Percentiles rank a stretch among this genome's conserved stretches.
phyloP scores from a whole-genome alignment of 202 grass and related monocot genomes.

The Dendrocalamus latiflorus region DNA sequence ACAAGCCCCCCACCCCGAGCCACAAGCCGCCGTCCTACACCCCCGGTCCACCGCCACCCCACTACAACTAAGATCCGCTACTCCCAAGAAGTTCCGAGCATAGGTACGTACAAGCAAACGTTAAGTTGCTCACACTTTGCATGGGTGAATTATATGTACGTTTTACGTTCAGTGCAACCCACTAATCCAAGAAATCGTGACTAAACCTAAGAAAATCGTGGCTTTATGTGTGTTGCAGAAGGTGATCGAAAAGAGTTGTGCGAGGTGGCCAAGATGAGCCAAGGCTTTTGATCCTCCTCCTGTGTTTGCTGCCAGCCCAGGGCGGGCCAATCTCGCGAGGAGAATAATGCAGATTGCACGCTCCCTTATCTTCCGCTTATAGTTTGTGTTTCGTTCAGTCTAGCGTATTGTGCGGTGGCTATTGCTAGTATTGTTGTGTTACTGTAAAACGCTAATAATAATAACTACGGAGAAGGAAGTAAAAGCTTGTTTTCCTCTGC shows the following conservation, averaged over 20 bases:
- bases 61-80: slow-evolving; percentile 10
- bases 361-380: background rate
- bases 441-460: slow-evolving; percentile 7
- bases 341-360: slow-evolving; percentile 33
- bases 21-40: slow-evolving; percentile 2
- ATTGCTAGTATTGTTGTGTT: slow-evolving; percentile 14
- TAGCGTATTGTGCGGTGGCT: background rate
- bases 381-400: background rate
- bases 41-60: slow-evolving; percentile 29
- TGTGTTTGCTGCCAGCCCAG: background rate
- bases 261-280: background rate
- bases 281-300: background rate
- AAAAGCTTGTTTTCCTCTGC: background rate
- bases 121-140: background rate
- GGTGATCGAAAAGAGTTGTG: slow-evolving; percentile 2
- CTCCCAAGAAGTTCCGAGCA: background rate
- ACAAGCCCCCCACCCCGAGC: background rate
- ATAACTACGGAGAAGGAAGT: slow-evolving; percentile 21
- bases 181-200: background rate
- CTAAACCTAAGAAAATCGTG: background rate
- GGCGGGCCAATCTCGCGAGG: background rate
- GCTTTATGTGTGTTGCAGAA: background rate
- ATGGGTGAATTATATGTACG: background rate
- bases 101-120: slow-evolving; percentile 1
- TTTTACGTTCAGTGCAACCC: background rate